Evolutionary conservation across 2,329 filamentous ascomycete genomes (phyloP), one percentile per base, ranked within the genome.

Genomic region (Aspergillus novoparasiticus): DNA sequence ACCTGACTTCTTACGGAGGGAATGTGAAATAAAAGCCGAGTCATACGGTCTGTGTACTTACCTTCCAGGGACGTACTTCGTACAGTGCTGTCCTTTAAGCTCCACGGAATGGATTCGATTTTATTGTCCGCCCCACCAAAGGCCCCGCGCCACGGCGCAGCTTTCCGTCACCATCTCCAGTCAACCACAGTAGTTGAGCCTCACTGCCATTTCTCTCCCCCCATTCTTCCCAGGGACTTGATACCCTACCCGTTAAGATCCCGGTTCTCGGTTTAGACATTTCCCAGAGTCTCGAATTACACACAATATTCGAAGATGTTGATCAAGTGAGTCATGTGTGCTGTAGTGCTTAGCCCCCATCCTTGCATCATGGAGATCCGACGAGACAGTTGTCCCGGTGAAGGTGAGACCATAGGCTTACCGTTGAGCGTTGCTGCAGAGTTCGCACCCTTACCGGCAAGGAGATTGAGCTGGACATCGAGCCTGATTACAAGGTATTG

Each of bases 401-500:
- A 39, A 21, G 10, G 14, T 39, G 53, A 32, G 26, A 21, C 28
- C 28, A 51, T 34, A 51, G 48, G 60, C 58, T 57, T 34, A 57
- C 53, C 67, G 48, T 67, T 57, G 48, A 34, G 28, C 36, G 36
- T 58, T 59, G 16, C 16, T 48, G 50, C 72, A 99, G 94, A 86
- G 94, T 99, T 78, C 91, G 95, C 77, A 99, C 95, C 67, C 89
- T 99, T 68, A 98, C 95, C 68, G 95, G 95, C 76, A 98, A 98
- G 85, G 93, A 99, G 83, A 98, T 98, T 79, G 94, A 98, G 85
- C 89, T 99, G 73, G 94, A 98, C 76, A 96, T 99, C 77, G 95
- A 98, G 84, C 85, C 88, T 59, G 90, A 93, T 75, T 96, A 96
- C 86, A 97, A 94, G 87, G 94, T 96, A 72, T 60, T 58, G 57